These are phyloP conservation scores for Saturnispora ahearnii DNA, from an alignment of 805 yeast genomes.

Conservation along the genomic window DNA sequence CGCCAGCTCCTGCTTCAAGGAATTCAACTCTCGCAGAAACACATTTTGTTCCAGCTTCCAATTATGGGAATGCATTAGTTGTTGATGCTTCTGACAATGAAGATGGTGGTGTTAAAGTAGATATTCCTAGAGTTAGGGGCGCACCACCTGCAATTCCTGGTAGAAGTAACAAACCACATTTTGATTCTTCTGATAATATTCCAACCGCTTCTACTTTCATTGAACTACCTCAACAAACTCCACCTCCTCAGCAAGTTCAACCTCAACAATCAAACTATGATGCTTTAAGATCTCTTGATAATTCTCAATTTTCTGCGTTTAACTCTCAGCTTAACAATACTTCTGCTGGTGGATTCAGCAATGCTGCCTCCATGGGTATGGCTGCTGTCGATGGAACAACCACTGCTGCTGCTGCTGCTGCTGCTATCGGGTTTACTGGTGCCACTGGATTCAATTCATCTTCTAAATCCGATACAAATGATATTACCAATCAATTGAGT, in stretches of 20 bases:
- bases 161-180: conserved; percentile 28
- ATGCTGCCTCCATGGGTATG: conserved; percentile 1
- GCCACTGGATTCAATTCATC: background rate
- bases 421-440: conserved; percentile 9
- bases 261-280: conserved; percentile 34
- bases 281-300: conserved; percentile 30
- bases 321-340: conserved; percentile 17
- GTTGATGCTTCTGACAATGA: conserved; percentile 30
- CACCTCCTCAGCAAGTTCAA: background rate
- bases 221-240: conserved; percentile 12
- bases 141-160: conserved; percentile 29
- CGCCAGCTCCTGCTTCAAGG: conserved; percentile 19
- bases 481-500: conserved; percentile 50
- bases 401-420: conserved; percentile 5
- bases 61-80: conserved; percentile 68
- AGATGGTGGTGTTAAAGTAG: conserved; percentile 30
- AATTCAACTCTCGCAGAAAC: conserved; percentile 23
- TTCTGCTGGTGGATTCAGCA: conserved; percentile 7
- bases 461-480: background rate
- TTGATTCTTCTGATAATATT: conserved; percentile 17
- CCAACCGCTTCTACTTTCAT: conserved; percentile 5
- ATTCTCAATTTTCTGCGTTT: conserved; percentile 9
- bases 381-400: background rate
- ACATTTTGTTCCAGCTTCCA: conserved; percentile 69
- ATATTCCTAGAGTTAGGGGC: conserved; percentile 15